These are phyloP conservation scores for Fusarium sp. DNA, from an alignment of 2,329 filamentous ascomycete genomes.

Conservation along the genomic window DNA sequence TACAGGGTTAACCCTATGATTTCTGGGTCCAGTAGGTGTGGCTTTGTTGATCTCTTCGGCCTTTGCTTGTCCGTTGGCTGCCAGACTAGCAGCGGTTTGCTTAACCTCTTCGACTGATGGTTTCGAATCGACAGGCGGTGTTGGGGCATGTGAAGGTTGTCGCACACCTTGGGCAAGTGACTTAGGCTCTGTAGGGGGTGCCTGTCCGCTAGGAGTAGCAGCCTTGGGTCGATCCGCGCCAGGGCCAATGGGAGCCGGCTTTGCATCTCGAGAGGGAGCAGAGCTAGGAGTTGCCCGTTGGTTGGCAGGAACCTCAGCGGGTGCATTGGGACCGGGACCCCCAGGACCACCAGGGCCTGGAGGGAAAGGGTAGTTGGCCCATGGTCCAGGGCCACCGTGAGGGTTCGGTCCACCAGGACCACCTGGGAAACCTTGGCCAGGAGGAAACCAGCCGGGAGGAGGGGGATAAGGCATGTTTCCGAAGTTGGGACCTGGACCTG, in stretches of 20 bases:
- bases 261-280: slow-evolving; percentile 51
- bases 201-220: slow-evolving; percentile 58
- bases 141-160: slow-evolving; percentile 64
- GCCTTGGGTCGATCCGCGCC: slow-evolving; percentile 61
- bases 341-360: slow-evolving; percentile 66
- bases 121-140: slow-evolving; percentile 76
- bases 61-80: slow-evolving; percentile 52
- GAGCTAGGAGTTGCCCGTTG: slow-evolving; percentile 63
- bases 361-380: slow-evolving; percentile 70
- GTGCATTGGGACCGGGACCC: slow-evolving; percentile 45
- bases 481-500: slow-evolving; percentile 69
- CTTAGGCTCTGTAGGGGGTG: slow-evolving; percentile 66
- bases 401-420: slow-evolving; percentile 62
- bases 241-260: slow-evolving; percentile 65
- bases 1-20: slow-evolving; percentile 70
- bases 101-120: slow-evolving; percentile 63
- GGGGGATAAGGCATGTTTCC: slow-evolving; percentile 82
- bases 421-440: slow-evolving; percentile 76
- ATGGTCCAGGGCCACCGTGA: slow-evolving; percentile 71
- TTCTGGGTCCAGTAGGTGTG: slow-evolving; percentile 62
- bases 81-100: slow-evolving; percentile 56
- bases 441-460: slow-evolving; percentile 82
- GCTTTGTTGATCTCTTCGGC: slow-evolving; percentile 52
- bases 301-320: slow-evolving; percentile 68
- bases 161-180: slow-evolving; percentile 58